Percentiles rank a stretch among this genome's conserved stretches.
These are phyloP conservation scores for Hymenoscyphus fructigenus DNA, from an alignment of 2,329 filamentous ascomycete species.

Conservation along the genomic window DNA sequence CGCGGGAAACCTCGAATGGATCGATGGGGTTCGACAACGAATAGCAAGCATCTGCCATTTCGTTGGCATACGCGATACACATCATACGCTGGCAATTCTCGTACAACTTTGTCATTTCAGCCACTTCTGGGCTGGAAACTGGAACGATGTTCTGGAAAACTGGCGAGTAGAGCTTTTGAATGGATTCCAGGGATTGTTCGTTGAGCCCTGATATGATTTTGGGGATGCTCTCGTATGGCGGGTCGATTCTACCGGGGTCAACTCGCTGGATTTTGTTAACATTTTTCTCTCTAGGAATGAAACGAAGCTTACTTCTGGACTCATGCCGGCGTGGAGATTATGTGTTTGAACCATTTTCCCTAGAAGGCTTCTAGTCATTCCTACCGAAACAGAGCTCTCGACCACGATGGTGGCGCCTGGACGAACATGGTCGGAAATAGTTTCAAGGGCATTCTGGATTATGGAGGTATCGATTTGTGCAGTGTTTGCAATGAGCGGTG, in stretches of 20 bases:
- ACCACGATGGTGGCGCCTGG: constrained; percentile 29
- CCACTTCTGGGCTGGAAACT: constrained; percentile 53
- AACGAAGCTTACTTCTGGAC: constrained; percentile 37
- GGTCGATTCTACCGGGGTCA: constrained; percentile 49
- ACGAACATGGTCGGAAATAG: constrained; percentile 4
- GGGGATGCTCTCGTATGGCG: constrained; percentile 46
- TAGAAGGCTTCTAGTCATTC: constrained; percentile 52
- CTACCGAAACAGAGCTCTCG: constrained; percentile 54
- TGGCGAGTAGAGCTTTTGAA: constrained; percentile 45
- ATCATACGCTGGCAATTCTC: constrained; percentile 59
- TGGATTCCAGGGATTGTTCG: constrained; percentile 46
- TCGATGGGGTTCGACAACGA: constrained; percentile 43
- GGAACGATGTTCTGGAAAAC: constrained; percentile 49
- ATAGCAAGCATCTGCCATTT: constrained; percentile 54
- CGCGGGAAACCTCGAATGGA: constrained; percentile 49
- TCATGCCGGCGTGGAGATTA: constrained; percentile 50
- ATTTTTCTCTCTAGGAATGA: not conserved
- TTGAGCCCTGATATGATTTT: constrained; percentile 55
- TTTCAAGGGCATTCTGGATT: constrained; percentile 7
- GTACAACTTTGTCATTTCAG: constrained; percentile 59
- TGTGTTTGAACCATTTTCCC: constrained; percentile 44
- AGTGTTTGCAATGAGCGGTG: constrained; percentile 39
- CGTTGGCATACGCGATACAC: constrained; percentile 54
- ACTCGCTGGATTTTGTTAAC: constrained; percentile 40
- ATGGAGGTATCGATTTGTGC: constrained; percentile 9